These are phyloP conservation scores for Zoysia matrella DNA, from an alignment of 202 grass and related monocot species.

Conservation along the genomic window DNA sequence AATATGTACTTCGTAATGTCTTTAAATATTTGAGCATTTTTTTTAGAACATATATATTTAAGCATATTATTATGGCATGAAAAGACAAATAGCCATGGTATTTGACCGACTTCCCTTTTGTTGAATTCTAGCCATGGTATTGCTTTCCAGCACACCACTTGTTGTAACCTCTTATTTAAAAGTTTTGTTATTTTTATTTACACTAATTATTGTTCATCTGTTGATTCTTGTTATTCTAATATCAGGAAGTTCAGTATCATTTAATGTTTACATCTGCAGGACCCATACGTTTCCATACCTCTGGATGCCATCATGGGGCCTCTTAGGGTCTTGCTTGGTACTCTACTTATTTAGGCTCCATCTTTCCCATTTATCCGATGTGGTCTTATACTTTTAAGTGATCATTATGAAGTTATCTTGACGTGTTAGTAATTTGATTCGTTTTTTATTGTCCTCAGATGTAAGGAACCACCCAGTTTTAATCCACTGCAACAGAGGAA, in stretches of 20 bases:
- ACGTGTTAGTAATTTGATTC: neutral
- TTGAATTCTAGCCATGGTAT: too few relatives aligned
- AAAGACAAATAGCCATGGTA: too few relatives aligned
- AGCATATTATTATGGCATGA: too few relatives aligned
- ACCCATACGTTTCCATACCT: constrained; percentile 54
- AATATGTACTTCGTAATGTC: too few relatives aligned
- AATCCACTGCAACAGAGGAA: constrained; percentile 82
- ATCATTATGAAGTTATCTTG: constrained; percentile 16
- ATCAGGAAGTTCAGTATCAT: constrained; percentile 22
- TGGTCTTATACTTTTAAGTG: neutral
- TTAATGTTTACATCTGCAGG: constrained; percentile 57
- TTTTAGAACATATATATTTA: too few relatives aligned
- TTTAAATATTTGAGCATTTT: too few relatives aligned
- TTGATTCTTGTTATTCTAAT: constrained; percentile 8
- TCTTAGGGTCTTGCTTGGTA: constrained; percentile 84
- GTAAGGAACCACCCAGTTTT: constrained; percentile 74
- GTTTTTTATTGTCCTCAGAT: constrained; percentile 49
- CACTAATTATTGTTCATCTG: neutral
- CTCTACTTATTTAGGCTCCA: constrained; percentile 33
- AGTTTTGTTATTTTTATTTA: neutral
- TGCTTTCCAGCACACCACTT: too few relatives aligned
- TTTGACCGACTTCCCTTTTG: too few relatives aligned
- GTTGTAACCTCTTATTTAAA: neutral
- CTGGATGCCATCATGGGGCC: constrained; percentile 65
- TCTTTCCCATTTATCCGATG: constrained; percentile 23